Conservation (phyloP, 2,329 filamentous ascomycete species). For the Aspergillus caelatus region DNA sequence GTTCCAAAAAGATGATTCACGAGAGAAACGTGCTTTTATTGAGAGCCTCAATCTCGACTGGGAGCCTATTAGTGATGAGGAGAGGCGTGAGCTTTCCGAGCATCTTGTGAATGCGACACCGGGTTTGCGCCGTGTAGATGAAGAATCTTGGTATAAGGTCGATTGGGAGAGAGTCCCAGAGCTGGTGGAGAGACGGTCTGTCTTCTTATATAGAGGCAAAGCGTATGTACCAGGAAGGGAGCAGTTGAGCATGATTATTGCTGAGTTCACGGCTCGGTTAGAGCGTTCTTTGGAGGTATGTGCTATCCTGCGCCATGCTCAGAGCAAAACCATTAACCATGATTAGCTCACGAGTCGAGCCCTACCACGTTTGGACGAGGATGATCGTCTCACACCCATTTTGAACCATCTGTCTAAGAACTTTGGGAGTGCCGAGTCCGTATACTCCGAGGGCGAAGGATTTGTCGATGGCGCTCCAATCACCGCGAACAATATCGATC, state of each 20-base stretch:
- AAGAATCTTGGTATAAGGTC: slow-evolving; percentile 93
- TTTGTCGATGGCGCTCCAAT: slow-evolving; percentile 72
- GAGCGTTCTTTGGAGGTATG: slow-evolving; percentile 81
- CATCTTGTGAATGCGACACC: slow-evolving; percentile 63
- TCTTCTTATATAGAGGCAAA: slow-evolving; percentile 77
- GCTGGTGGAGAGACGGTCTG: slow-evolving; percentile 75
- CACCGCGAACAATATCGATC: slow-evolving; percentile 77
- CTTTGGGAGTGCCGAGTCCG: slow-evolving; percentile 87
- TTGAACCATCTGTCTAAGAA: slow-evolving; percentile 87
- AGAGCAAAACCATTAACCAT: slow-evolving; percentile 22
- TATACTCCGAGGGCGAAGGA: slow-evolving; percentile 69
- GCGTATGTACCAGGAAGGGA: slow-evolving; percentile 89
- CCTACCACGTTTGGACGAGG: slow-evolving; percentile 89
- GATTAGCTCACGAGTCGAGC: slow-evolving; percentile 80
- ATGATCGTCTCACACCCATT: slow-evolving; percentile 81
- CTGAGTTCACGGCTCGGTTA: slow-evolving; percentile 78
- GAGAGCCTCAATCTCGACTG: slow-evolving; percentile 77
- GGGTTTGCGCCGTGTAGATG: slow-evolving; percentile 60
- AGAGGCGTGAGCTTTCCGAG: slow-evolving; percentile 68
- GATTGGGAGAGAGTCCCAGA: slow-evolving; percentile 94
- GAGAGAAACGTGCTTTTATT: slow-evolving; percentile 76
- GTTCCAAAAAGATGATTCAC: slow-evolving; percentile 73
- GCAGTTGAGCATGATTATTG: slow-evolving; percentile 84
- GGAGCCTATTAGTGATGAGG: slow-evolving; percentile 78
- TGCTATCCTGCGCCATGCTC: slow-evolving; percentile 10